Conservation (phyloP, 768 basidiomycete genomes). For the Porpolomopsis calyptriformis region DNA sequence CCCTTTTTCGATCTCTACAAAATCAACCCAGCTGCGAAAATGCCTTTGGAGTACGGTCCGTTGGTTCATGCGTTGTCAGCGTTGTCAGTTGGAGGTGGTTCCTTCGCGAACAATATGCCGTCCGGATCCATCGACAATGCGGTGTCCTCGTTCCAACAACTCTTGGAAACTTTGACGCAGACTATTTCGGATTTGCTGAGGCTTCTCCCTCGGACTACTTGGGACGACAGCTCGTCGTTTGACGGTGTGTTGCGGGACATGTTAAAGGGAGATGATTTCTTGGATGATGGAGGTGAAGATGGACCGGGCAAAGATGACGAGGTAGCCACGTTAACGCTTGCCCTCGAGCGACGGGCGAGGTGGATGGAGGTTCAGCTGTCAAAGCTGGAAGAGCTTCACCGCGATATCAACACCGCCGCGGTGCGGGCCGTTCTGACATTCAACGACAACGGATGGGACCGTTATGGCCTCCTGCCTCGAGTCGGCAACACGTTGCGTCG, state of each 20-base stretch:
- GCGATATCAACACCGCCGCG: conserved; percentile 83
- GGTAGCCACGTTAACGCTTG: conserved; percentile 72
- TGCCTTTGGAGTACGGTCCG: conserved; percentile 77
- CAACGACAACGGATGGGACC: conserved; percentile 83
- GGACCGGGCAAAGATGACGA: conserved; percentile 65
- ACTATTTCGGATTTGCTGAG: conserved; percentile 81
- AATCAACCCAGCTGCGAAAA: conserved; percentile 65
- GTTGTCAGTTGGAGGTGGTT: conserved; percentile 74
- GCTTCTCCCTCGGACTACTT: conserved; percentile 77
- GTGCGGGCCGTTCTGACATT: conserved; percentile 72
- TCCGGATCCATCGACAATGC: conserved; percentile 86
- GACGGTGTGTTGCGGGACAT: conserved; percentile 80
- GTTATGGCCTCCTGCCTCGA: conserved; percentile 56
- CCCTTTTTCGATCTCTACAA: conserved; percentile 66
- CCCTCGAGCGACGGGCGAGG: conserved; percentile 77
- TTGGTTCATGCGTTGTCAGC: conserved; percentile 80
- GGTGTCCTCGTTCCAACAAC: conserved; percentile 80
- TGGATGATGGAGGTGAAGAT: conserved; percentile 65
- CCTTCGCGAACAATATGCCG: conserved; percentile 74
- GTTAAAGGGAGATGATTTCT: conserved; percentile 80
- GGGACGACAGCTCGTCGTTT: conserved; percentile 85
- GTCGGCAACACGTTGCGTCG: conserved; percentile 53
- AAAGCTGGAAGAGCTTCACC: conserved; percentile 80
- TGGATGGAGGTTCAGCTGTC: conserved; percentile 92
- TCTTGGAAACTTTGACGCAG: conserved; percentile 80